A percentile compares a stretch with the other conserved stretches of the same genome.
Conservation (phyloP, 2,329 filamentous ascomycete genomes). For the Aspergillus fumigatus region DNA sequence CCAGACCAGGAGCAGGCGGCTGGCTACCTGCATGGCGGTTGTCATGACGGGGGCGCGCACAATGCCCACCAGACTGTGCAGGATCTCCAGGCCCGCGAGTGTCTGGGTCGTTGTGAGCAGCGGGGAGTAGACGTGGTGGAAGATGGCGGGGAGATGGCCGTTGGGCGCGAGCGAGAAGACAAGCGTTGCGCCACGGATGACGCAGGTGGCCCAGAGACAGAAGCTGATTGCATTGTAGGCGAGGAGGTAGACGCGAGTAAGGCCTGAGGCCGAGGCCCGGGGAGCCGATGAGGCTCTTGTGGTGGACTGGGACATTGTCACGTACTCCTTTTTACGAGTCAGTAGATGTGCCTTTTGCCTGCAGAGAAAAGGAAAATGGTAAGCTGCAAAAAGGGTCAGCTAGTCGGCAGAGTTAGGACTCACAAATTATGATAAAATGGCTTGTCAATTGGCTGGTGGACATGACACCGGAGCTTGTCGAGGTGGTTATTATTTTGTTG, state of each 20-base stretch:
- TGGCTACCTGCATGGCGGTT: conserved; percentile 84
- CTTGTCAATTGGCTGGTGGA: not conserved
- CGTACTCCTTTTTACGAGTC: conserved; percentile 1
- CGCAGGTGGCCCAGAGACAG: conserved; percentile 71
- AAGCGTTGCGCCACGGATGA: conserved; percentile 63
- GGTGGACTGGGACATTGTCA: conserved; percentile 11
- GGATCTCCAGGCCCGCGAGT: conserved; percentile 72
- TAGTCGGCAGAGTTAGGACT: no score
- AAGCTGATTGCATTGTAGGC: conserved; percentile 80
- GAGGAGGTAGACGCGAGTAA: conserved; percentile 68
- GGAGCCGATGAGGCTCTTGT: conserved; percentile 7
- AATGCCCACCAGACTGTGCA: conserved; percentile 73
- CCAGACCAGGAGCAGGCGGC: conserved; percentile 86
- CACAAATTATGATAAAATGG: not conserved
- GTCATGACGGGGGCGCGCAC: conserved; percentile 82
- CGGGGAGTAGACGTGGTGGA: conserved; percentile 43
- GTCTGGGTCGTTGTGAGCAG: conserved; percentile 67
- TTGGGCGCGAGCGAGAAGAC: conserved; percentile 48
- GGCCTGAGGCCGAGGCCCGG: conserved; percentile 33
- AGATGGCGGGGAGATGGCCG: conserved; percentile 38
- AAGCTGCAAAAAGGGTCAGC: no score
- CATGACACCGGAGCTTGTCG: not conserved
- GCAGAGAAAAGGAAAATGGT: no score
- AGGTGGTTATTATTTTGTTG: not conserved
- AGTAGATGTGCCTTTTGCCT: not conserved